phyloP scores from a whole-genome alignment of 371 early-diverging fungal species.

The Saksenaea vasiformis region DNA sequence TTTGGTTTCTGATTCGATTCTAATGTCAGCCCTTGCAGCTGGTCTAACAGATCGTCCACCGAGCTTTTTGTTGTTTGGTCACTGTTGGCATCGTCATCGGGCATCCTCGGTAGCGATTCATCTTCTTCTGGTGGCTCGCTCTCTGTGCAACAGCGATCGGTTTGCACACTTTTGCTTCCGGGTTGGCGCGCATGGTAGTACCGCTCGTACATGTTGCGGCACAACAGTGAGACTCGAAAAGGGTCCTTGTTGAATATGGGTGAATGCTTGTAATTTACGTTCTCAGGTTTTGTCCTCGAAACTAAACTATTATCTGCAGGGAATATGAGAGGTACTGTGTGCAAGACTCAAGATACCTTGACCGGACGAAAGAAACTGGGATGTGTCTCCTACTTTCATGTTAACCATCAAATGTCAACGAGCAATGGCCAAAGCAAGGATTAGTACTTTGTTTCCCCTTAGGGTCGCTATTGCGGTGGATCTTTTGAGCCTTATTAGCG shows the following conservation, averaged over 20 bases:
- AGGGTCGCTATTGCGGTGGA: neutral
- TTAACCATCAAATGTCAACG: neutral
- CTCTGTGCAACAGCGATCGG: neutral
- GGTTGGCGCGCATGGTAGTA: neutral
- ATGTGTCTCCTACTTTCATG: neutral
- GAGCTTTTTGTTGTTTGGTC: neutral
- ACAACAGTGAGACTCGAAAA: neutral
- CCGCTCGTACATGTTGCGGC: neutral
- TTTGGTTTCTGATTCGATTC: slow-evolving; percentile 1
- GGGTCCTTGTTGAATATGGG: neutral
- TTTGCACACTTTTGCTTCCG: neutral
- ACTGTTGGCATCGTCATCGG: neutral
- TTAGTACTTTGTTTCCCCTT: neutral
- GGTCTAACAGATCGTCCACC: slow-evolving; percentile 5
- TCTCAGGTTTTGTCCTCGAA: neutral
- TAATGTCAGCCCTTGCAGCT: slow-evolving; percentile 1
- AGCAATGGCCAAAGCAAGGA: neutral
- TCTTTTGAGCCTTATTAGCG: neutral
- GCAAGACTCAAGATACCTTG: neutral
- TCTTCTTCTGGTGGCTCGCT: neutral
- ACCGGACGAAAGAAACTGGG: neutral
- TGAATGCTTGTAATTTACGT: neutral
- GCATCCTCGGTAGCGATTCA: neutral
- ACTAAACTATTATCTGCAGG: neutral
- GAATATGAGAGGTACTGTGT: neutral